Evolutionary conservation across 257 asterid genomes (phyloP).

Genomic region (Scutellaria galericulata): DNA sequence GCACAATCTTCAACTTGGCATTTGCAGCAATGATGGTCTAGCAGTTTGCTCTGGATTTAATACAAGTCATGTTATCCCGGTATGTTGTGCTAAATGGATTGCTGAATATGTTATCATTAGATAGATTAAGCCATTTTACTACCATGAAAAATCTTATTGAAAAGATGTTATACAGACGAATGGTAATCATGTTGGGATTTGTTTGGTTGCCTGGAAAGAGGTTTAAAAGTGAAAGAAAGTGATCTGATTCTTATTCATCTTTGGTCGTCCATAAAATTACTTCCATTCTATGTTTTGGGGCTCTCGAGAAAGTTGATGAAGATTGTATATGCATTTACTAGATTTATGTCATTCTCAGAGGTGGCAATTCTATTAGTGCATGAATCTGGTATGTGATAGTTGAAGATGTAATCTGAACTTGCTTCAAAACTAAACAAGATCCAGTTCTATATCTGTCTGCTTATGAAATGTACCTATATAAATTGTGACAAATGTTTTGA

Average conservation of each 20-base stretch:
- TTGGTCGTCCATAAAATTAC: neutral
- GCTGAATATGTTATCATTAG: constrained; percentile 26
- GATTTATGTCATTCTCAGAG: neutral
- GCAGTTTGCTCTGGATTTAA: constrained; percentile 90
- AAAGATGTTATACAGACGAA: constrained; percentile 23
- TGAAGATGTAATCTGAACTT: neutral
- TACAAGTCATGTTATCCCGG: constrained; percentile 96
- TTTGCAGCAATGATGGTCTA: constrained; percentile 76
- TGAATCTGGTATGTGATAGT: neutral
- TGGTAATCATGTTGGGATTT: constrained; percentile 14
- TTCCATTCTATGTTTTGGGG: neutral
- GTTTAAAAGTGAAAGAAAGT: neutral
- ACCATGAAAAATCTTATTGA: neutral
- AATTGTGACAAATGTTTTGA: neutral
- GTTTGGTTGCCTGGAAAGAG: constrained; percentile 15
- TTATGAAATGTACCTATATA: neutral
- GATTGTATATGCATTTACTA: constrained; percentile 10
- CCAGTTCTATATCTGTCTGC: neutral
- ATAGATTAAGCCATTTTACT: constrained; percentile 21
- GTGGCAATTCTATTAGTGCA: neutral
- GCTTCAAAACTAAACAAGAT: neutral
- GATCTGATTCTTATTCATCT: neutral
- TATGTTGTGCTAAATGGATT: constrained; percentile 45
- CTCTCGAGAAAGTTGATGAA: constrained; percentile 11
- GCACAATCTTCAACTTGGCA: constrained; percentile 79